Conservation (phyloP, 2,329 filamentous ascomycete species). For the Neopestalotiopsis sp. region DNA sequence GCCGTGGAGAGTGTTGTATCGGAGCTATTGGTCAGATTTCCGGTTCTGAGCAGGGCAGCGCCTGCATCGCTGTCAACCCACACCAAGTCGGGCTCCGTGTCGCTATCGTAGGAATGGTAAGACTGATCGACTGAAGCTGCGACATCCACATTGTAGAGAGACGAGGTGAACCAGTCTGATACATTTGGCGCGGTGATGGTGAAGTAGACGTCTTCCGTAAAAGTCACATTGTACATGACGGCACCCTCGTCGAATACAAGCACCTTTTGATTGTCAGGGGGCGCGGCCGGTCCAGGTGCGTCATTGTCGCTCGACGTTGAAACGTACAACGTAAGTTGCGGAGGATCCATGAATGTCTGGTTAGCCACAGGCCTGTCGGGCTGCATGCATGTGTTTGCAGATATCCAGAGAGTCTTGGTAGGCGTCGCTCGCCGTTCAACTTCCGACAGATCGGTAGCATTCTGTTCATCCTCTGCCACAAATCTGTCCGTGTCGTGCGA, state of each 20-base stretch:
- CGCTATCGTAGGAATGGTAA: slow-evolving; percentile 70
- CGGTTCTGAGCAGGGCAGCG: slow-evolving; percentile 79
- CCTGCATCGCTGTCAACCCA: slow-evolving; percentile 86
- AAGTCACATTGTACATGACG: slow-evolving; percentile 65
- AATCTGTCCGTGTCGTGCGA: slow-evolving; percentile 20
- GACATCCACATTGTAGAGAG: slow-evolving; percentile 76
- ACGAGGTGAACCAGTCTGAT: slow-evolving; percentile 57
- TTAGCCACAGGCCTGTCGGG: slow-evolving; percentile 57
- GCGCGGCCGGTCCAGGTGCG: slow-evolving; percentile 66
- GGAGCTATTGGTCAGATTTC: slow-evolving; percentile 66
- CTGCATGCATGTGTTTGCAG: slow-evolving; percentile 84
- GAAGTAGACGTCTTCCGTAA: slow-evolving; percentile 74
- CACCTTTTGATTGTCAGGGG: slow-evolving; percentile 48
- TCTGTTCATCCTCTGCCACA: slow-evolving; percentile 24
- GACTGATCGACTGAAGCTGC: slow-evolving; percentile 80
- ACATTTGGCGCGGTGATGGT: slow-evolving; percentile 74
- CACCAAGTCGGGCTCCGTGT: slow-evolving; percentile 62
- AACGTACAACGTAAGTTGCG: slow-evolving; percentile 80
- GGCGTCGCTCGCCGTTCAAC: slow-evolving; percentile 32
- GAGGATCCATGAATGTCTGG: slow-evolving; percentile 53
- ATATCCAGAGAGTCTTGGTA: slow-evolving; percentile 71
- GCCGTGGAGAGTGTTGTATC: slow-evolving; percentile 58
- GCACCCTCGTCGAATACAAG: slow-evolving; percentile 70
- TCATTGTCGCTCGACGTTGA: slow-evolving; percentile 69
- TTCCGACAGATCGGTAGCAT: slow-evolving; percentile 25